Evolutionary conservation across 176 grass and related monocot species (phyloP).

Genomic region (Aechmea fasciata): DNA sequence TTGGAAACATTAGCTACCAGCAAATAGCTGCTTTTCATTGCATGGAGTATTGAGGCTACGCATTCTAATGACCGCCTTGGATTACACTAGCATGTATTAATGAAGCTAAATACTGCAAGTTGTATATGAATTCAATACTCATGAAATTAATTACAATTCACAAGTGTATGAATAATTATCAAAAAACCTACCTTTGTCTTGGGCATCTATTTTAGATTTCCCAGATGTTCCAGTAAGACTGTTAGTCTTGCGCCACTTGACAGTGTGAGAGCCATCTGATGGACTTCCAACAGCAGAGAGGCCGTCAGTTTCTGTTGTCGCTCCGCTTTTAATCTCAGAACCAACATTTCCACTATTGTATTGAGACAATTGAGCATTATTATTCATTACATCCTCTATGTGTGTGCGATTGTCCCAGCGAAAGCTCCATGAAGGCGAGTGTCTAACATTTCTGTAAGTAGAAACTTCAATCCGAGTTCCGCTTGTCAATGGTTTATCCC

Average conservation of each 20-base stretch:
- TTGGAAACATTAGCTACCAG: too few species aligned
- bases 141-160: background rate
- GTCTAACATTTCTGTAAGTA: slow-evolving; percentile 33
- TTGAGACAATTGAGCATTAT: slow-evolving; percentile 16
- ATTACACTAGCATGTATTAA: background rate
- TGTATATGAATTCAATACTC: background rate
- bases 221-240: slow-evolving; percentile 31
- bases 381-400: slow-evolving; percentile 40
- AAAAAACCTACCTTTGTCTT: slow-evolving; percentile 21
- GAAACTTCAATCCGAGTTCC: slow-evolving; percentile 31
- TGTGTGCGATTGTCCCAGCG: slow-evolving; percentile 58
- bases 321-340: slow-evolving; percentile 30
- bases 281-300: slow-evolving; percentile 10
- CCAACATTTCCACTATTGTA: slow-evolving; percentile 26
- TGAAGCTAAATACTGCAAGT: background rate
- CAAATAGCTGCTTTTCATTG: too few species aligned
- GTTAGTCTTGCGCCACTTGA: slow-evolving; percentile 28
- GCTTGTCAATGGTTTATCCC: slow-evolving; percentile 32
- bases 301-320: slow-evolving; percentile 21
- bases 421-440: slow-evolving; percentile 66
- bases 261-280: slow-evolving; percentile 10
- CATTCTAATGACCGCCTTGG: background rate
- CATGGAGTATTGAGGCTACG: too few species aligned
- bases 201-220: slow-evolving; percentile 22
- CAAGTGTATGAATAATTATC: background rate